Conservation (phyloP, 139 green algal species). For the Deuterostichococcus epilithicus region DNA sequence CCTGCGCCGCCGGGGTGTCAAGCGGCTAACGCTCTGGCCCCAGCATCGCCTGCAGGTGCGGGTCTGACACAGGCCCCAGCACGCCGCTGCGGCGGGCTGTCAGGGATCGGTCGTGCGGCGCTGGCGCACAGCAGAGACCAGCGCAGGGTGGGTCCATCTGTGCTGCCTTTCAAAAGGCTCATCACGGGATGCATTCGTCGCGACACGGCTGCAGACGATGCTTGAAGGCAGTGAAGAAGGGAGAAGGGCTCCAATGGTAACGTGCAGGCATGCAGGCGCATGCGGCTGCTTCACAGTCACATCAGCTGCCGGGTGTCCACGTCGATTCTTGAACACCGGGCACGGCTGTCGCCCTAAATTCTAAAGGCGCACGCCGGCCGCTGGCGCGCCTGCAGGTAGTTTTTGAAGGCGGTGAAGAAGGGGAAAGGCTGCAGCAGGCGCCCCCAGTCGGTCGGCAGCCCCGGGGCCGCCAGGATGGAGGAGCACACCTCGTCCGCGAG, state of each 20-base stretch:
- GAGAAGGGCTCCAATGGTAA: neutral
- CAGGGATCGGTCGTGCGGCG: too few species aligned
- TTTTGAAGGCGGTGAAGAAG: slow-evolving; percentile 79
- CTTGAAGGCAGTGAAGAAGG: neutral
- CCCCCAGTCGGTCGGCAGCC: slow-evolving; percentile 42
- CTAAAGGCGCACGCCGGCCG: too few species aligned
- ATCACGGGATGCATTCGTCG: neutral
- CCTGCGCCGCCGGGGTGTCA: too few species aligned
- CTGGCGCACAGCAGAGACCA: too few species aligned
- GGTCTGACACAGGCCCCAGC: too few species aligned
- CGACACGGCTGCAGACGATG: neutral
- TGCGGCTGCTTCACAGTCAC: neutral
- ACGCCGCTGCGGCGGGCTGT: too few species aligned
- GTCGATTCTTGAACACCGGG: too few species aligned
- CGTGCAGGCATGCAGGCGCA: neutral
- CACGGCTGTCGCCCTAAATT: too few species aligned
- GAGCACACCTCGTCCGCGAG: slow-evolving; percentile 51
- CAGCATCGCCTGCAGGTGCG: too few species aligned
- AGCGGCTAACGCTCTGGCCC: too few species aligned
- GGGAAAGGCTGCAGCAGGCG: slow-evolving; percentile 59
- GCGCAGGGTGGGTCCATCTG: too few species aligned
- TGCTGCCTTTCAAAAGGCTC: too few species aligned
- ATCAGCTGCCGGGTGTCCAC: neutral
- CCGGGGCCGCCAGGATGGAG: slow-evolving; percentile 27
- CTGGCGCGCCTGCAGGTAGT: slow-evolving; percentile 69